Percentiles rank a stretch among this genome's conserved stretches.
Evolutionary conservation across 164 flowering plant genomes (phyloP).

Genomic region (Buxus sempervirens): DNA sequence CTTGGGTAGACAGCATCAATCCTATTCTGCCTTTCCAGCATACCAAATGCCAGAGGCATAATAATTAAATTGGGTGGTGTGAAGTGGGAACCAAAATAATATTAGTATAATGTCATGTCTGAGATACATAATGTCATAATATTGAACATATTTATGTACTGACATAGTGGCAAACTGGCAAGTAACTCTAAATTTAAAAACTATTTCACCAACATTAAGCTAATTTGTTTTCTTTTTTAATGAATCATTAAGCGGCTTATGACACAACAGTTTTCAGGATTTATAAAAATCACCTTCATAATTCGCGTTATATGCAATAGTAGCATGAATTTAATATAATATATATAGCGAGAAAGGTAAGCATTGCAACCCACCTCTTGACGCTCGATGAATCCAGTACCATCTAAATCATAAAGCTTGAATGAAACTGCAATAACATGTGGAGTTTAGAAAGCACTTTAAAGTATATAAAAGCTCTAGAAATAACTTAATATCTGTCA

Average conservation of each 20-base stretch:
- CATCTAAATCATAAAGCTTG: slow-evolving; percentile 86
- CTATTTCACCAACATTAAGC: not conserved
- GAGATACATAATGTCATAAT: not conserved
- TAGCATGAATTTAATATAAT: too few relatives aligned
- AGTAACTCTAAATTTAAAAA: not conserved
- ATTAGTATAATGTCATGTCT: not conserved
- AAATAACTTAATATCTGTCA: not conserved
- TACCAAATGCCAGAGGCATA: too few relatives aligned
- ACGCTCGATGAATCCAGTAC: slow-evolving; percentile 90
- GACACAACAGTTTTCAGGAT: not conserved
- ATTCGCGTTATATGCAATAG: not conserved
- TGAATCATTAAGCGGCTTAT: too few relatives aligned
- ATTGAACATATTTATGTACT: not conserved
- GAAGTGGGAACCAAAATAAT: not conserved
- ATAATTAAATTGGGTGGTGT: not conserved
- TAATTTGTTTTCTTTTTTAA: too few relatives aligned
- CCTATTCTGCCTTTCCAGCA: too few relatives aligned
- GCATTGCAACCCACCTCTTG: slow-evolving; percentile 62
- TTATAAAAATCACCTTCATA: not conserved
- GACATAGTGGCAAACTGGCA: not conserved
- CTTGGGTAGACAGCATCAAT: too few relatives aligned
- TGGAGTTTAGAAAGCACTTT: not conserved
- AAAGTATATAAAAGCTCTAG: not conserved
- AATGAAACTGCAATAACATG: slow-evolving; percentile 56
- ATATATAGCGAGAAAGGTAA: not conserved